These are phyloP conservation scores for Eutypella sp. DNA, from an alignment of 2,329 filamentous ascomycete species.

Conservation along the genomic window DNA sequence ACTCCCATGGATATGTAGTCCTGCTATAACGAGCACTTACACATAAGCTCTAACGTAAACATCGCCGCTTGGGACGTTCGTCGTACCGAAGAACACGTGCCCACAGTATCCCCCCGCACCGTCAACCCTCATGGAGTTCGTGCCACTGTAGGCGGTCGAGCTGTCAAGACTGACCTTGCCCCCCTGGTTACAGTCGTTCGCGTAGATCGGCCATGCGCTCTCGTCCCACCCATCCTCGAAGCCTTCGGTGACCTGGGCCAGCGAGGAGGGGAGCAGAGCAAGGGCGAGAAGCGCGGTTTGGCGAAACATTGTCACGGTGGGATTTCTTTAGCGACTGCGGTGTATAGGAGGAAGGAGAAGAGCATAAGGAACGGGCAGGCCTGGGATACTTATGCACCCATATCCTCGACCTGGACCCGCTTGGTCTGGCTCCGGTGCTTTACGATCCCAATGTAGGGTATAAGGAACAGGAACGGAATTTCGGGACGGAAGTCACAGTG, in stretches of 20 bases:
- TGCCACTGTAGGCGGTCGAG: slow-evolving; percentile 50
- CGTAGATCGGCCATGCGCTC: slow-evolving; percentile 53
- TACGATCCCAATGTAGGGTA: too few species aligned
- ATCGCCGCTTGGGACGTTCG: slow-evolving; percentile 49
- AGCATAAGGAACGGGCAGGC: too few species aligned
- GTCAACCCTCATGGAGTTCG: slow-evolving; percentile 48
- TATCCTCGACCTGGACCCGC: too few species aligned
- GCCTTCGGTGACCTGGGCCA: slow-evolving; percentile 49
- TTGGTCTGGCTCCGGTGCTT: too few species aligned
- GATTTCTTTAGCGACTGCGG: too few species aligned
- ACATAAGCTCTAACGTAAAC: slow-evolving; percentile 52
- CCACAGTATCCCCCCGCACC: slow-evolving; percentile 51
- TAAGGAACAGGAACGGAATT: too few species aligned
- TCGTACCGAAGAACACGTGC: slow-evolving; percentile 58
- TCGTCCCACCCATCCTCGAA: slow-evolving; percentile 57
- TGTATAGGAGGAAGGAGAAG: too few species aligned
- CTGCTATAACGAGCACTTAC: slow-evolving; percentile 34
- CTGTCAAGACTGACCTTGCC: slow-evolving; percentile 53
- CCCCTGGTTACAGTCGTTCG: slow-evolving; percentile 55
- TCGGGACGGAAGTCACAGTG: too few species aligned
- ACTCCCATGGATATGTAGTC: slow-evolving; percentile 10
- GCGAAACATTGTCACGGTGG: slow-evolving; percentile 33
- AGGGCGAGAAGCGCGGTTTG: slow-evolving; percentile 40
- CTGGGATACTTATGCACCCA: too few species aligned
- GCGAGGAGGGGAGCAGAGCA: slow-evolving; percentile 39